Base-by-base conservation (phyloP, 2,329 filamentous ascomycete genomes). In the Fusarium sacchari region DNA sequence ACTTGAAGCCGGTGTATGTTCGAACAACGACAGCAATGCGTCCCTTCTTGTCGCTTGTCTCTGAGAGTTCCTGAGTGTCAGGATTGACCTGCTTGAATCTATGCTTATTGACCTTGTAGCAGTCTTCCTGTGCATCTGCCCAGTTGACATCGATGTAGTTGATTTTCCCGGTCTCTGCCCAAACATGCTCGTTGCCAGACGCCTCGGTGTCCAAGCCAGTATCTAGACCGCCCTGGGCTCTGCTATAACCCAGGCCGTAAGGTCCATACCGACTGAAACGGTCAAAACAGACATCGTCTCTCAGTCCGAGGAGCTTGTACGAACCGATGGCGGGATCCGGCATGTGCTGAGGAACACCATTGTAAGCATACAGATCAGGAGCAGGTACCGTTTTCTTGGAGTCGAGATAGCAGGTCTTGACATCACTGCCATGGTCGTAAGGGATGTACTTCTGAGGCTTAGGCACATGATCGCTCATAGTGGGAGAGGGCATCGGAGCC, bases 251-350 rank as follows among this genome's bases (percentile, higher is more conserved):
- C 44, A 95, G 85, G 0, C 95, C 95, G 78, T 97, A 97, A 0
- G 94, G 92, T 0, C 94, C 95, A 42, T 96, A 89, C 52, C 95
- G 89, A 24, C 94, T 93, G 79, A 94, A 97, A 11, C 95, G 89
- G 78, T 97, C 95, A 80, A 97, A 97, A 82, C 95, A 97, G 20
- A 97, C 86, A 76, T 96, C 92, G 69, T 94, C 88, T 28, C 91
- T 86, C 44, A 97, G 82, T 1, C 93, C 94, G 9, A 97, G 83
- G 50, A 94, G 80, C 20, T 90, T 86, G 79, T 96, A 92, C 0
- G 93, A 95, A 7, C 95, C 95, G 75, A 96, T 88, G 4, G 91
- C 88, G 6, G 94, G 90, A 57, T 95, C 91, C 1, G 95, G 93
- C 82, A 95, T 93, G 18, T 93, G 93, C 76, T 92, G 88, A 3